A percentile compares a stretch with the other conserved stretches of the same genome.
phyloP scores from a whole-genome alignment of 305 asterid species.

The Lippia alba region DNA sequence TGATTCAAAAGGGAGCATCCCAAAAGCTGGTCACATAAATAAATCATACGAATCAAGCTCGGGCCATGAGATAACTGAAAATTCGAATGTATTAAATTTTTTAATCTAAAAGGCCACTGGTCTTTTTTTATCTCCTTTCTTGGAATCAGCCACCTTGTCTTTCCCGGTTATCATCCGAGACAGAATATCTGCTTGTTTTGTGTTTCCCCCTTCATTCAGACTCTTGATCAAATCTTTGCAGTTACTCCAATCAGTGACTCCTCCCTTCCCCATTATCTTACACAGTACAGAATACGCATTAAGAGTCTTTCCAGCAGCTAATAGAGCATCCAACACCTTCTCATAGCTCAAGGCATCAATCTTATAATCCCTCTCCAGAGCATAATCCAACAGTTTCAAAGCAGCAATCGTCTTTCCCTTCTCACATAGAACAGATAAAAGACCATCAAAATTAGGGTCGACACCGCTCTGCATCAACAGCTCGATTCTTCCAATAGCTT shows the following conservation, averaged over 20 bases:
- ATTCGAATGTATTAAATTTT: neutral
- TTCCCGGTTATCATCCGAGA: constrained; percentile 66
- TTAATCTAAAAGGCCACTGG: constrained; percentile 37
- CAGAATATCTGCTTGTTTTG: constrained; percentile 83
- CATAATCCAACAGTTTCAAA: constrained; percentile 67
- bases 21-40: constrained; percentile 12
- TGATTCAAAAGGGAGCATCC: constrained; percentile 2
- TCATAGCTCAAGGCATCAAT: constrained; percentile 65
- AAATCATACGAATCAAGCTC: constrained; percentile 25
- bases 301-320: constrained; percentile 81
- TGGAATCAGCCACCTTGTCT: constrained; percentile 42
- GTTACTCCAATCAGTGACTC: constrained; percentile 61
- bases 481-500: constrained; percentile 87
- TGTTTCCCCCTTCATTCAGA: constrained; percentile 80
- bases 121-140: constrained; percentile 61
- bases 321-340: constrained; percentile 82
- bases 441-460: constrained; percentile 62
- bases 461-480: constrained; percentile 69
- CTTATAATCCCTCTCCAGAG: constrained; percentile 63
- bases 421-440: constrained; percentile 66
- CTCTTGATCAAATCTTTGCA: constrained; percentile 77
- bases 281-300: constrained; percentile 82
- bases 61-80: constrained; percentile 34
- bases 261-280: constrained; percentile 80
- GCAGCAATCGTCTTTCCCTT: constrained; percentile 82